These are phyloP conservation scores for Pyrenophora seminiperda DNA, from an alignment of 2,329 filamentous ascomycete genomes.

Conservation along the genomic window DNA sequence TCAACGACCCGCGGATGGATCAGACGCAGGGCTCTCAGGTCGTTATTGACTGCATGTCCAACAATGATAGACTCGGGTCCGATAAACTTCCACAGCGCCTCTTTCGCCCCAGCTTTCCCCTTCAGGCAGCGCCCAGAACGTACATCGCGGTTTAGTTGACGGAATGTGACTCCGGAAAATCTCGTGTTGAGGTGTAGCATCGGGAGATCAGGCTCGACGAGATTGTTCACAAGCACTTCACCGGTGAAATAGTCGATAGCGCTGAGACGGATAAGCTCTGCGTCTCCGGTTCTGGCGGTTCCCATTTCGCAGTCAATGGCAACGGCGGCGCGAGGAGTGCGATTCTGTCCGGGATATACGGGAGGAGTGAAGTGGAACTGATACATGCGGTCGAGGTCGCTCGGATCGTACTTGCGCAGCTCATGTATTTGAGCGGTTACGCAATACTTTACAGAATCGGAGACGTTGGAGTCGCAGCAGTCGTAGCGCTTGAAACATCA, in stretches of 20 bases:
- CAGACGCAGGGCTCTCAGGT: constrained; percentile 56
- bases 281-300: constrained; percentile 50
- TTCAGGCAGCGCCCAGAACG: constrained; percentile 44
- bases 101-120: constrained; percentile 52
- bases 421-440: constrained; percentile 7
- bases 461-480: constrained; percentile 13
- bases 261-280: constrained; percentile 59
- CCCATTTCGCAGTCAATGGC: constrained; percentile 65
- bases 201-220: constrained; percentile 55
- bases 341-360: neutral
- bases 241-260: constrained; percentile 57
- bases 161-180: constrained; percentile 56
- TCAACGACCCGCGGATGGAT: constrained; percentile 56
- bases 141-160: constrained; percentile 48
- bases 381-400: constrained; percentile 14
- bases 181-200: constrained; percentile 59
- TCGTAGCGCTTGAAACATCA: constrained; percentile 13
- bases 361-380: constrained; percentile 18
- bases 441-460: constrained; percentile 13
- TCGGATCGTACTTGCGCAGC: constrained; percentile 2
- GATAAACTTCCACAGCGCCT: constrained; percentile 53
- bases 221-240: constrained; percentile 55
- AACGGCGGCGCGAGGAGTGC: constrained; percentile 35
- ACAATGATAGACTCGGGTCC: constrained; percentile 56
- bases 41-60: constrained; percentile 53